phyloP scores from a whole-genome alignment of 1,284 basidiomycete species.

The Irpex sp. region DNA sequence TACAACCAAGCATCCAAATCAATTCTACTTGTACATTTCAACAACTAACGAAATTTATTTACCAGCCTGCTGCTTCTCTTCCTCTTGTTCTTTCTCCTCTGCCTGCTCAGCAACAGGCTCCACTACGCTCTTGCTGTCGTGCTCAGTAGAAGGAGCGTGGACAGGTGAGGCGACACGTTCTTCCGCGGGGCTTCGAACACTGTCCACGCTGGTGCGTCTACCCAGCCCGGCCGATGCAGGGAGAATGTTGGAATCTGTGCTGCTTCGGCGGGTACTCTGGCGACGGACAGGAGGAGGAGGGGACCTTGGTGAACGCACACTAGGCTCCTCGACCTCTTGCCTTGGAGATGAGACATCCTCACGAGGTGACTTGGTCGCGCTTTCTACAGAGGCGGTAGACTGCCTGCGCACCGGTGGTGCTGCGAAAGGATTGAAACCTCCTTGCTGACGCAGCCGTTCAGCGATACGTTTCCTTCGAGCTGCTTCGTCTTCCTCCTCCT shows the following conservation, averaged over 20 bases:
- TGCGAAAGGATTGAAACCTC: conserved; percentile 61
- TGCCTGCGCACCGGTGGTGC: conserved; percentile 22
- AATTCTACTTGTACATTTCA: conserved; percentile 26
- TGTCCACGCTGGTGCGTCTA: not conserved
- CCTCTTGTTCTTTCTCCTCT: not conserved
- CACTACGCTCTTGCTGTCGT: conserved; percentile 1
- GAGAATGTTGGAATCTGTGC: not conserved
- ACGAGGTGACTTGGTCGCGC: not conserved
- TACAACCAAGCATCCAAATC: conserved; percentile 22
- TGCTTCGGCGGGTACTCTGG: conserved; percentile 7
- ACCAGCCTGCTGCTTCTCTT: conserved; percentile 4
- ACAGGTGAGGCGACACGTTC: not conserved
- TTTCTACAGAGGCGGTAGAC: not conserved
- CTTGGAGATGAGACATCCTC: not conserved
- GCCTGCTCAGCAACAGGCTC: conserved; percentile 2
- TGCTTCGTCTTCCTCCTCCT: conserved; percentile 50
- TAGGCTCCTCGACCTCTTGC: not conserved
- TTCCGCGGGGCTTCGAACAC: not conserved
- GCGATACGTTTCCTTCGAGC: conserved; percentile 53
- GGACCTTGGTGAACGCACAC: not conserved
- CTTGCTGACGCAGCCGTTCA: conserved; percentile 62
- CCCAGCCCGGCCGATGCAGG: not conserved
- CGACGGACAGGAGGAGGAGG: conserved; percentile 7
- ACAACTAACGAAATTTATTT: conserved; percentile 1
- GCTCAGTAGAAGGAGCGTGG: not conserved